Evolutionary conservation across 1,284 basidiomycete species (phyloP).

Genomic region (Boletellus deceptivus): DNA sequence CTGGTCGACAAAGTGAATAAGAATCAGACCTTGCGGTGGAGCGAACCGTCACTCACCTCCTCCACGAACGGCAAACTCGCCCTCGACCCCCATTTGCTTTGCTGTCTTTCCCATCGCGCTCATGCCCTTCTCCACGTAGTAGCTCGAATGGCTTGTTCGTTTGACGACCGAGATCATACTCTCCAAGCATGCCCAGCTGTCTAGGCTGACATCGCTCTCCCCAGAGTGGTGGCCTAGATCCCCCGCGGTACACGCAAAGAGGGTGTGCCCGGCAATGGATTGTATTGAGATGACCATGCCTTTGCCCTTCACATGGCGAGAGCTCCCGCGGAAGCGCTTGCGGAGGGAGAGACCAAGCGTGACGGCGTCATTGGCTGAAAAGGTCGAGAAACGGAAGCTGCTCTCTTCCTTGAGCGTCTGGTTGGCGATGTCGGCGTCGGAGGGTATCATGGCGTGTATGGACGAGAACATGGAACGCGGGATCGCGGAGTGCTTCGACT

Average conservation of each 20-base stretch:
- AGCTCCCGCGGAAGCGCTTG: conserved; percentile 73
- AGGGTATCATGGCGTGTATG: conserved; percentile 58
- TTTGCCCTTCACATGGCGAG: conserved; percentile 70
- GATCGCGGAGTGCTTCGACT: neutral
- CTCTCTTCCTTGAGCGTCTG: conserved; percentile 68
- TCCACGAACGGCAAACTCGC: conserved; percentile 62
- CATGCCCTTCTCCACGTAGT: conserved; percentile 80
- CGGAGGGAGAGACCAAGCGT: conserved; percentile 76
- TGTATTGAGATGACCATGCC: conserved; percentile 77
- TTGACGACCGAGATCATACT: conserved; percentile 76
- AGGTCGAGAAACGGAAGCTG: conserved; percentile 65
- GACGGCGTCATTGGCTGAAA: conserved; percentile 73
- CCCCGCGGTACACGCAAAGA: conserved; percentile 80
- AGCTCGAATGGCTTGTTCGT: conserved; percentile 79
- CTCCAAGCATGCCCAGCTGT: conserved; percentile 75
- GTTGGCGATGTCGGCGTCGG: conserved; percentile 69
- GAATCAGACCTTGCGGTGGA: neutral
- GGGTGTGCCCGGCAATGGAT: conserved; percentile 70
- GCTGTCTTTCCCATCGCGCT: conserved; percentile 75
- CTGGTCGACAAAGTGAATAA: conserved; percentile 37
- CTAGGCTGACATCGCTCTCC: conserved; percentile 71
- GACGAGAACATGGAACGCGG: conserved; percentile 45
- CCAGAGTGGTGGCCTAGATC: conserved; percentile 65
- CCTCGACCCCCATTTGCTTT: conserved; percentile 64
- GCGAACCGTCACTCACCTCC: conserved; percentile 55